Base-by-base conservation (phyloP, 192 early-diverging fungal genomes). In the Hyaloraphidium curvatum region DNA sequence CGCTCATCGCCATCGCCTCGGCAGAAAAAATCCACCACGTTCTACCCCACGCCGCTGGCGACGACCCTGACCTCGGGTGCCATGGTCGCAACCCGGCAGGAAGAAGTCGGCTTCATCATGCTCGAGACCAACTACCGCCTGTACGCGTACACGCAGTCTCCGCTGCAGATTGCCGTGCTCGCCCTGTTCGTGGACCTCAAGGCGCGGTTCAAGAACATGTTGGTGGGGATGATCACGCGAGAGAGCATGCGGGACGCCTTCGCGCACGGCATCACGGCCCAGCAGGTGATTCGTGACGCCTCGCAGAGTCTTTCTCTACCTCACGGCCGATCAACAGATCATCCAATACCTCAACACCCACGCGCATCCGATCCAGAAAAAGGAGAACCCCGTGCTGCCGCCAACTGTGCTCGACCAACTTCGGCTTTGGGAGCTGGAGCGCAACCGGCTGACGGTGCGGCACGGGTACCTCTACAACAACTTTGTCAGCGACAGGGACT, bases 341-440 rank as follows among this genome's bases (percentile, higher is more conserved):
- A 89, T 96, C 52, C 75, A 78, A 1, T 97, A 89, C 57, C 65
- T 97, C 27, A 78, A 77, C 3, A 66, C 80, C 22, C 86, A 97
- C 54, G 88, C 93, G 0, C 93, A 97, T 62, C 79, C 84, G 17
- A 90, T 95, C 85, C 72, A 80, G 53, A 82, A 83, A 62, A 62
- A 67, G 48, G 72, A 76, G 59, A 68, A 64, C 11, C 87, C 90
- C 0, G 67, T 93, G 16, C 61, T 97, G 53, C 93, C 93, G 0
- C 57, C 82, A 4, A 95, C 91, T 1, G 90, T 97, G 1, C 74
- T 89, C 0, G 93, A 97, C 66, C 93, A 97, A 66, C 87, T 97
- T 30, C 64, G 86, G 31, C 62, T 97, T 51, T 97, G 93, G 93
- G 93, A 97, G 64, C 79, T 85, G 65, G 93, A 97, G 61, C 71